Conservation (phyloP, 179 eudicot genomes). For the Camellia oleifera region DNA sequence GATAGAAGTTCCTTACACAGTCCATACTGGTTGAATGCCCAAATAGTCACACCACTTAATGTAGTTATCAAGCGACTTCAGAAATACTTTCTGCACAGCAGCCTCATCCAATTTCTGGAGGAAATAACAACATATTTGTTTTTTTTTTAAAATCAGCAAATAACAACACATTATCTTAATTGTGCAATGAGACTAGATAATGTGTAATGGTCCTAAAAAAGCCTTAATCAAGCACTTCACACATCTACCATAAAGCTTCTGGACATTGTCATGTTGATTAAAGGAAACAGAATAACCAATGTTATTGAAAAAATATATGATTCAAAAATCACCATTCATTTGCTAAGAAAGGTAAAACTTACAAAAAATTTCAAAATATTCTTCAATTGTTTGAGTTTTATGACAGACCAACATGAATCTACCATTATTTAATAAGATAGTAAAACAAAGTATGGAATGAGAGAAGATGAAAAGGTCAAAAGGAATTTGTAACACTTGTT, state of each 20-base stretch:
- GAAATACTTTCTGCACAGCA: constrained; percentile 77
- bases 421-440: neutral
- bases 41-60: constrained; percentile 92
- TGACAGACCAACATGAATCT: neutral
- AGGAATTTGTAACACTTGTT: neutral
- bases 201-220: neutral
- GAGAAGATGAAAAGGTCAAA: neutral
- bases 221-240: neutral
- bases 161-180: neutral
- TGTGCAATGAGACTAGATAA: neutral
- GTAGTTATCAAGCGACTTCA: constrained; percentile 91
- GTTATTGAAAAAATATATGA: neutral
- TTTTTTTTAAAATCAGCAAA: constrained; percentile 14
- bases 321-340: neutral
- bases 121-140: constrained; percentile 17
- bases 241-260: constrained; percentile 1
- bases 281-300: neutral
- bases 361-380: neutral
- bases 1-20: constrained; percentile 53
- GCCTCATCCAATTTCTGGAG: constrained; percentile 94
- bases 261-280: neutral
- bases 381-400: neutral
- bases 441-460: neutral
- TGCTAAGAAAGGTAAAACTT: neutral
- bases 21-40: constrained; percentile 83